phyloP scores from a whole-genome alignment of 306 rosid species.

The Lupinus albus region DNA sequence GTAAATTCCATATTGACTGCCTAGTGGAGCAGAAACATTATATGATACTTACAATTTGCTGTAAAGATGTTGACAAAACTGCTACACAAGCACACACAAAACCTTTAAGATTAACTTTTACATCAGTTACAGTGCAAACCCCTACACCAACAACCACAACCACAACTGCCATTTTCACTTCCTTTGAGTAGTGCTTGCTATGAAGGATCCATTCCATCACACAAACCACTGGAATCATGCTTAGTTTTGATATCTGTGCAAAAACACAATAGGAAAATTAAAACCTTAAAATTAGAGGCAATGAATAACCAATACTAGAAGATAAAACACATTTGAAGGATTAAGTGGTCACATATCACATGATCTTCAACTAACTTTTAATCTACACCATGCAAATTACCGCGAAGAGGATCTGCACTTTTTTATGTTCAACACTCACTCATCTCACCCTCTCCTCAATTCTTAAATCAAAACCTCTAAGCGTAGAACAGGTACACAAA shows the following conservation, averaged over 20 bases:
- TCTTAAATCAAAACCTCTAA: too few relatives aligned
- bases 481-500: too few relatives aligned
- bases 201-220: conserved; percentile 94
- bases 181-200: conserved; percentile 72
- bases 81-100: conserved; percentile 73
- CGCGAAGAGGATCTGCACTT: too few relatives aligned
- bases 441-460: too few relatives aligned
- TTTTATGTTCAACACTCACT: too few relatives aligned
- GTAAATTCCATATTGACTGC: neutral
- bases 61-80: conserved; percentile 81
- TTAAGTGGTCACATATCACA: too few relatives aligned
- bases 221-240: conserved; percentile 99
- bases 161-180: conserved; percentile 73
- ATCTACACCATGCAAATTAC: too few relatives aligned
- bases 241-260: conserved; percentile 80
- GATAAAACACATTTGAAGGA: too few relatives aligned
- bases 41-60: conserved; percentile 81
- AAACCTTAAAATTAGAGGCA: neutral
- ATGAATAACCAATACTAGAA: neutral
- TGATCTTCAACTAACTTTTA: too few relatives aligned
- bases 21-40: conserved; percentile 15
- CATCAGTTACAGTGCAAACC: conserved; percentile 92
- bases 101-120: conserved; percentile 84
- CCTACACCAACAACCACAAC: conserved; percentile 92
- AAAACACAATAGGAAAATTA: conserved; percentile 28